Conservation (phyloP, 805 yeast genomes). For the Saccharomyces paradoxus region DNA sequence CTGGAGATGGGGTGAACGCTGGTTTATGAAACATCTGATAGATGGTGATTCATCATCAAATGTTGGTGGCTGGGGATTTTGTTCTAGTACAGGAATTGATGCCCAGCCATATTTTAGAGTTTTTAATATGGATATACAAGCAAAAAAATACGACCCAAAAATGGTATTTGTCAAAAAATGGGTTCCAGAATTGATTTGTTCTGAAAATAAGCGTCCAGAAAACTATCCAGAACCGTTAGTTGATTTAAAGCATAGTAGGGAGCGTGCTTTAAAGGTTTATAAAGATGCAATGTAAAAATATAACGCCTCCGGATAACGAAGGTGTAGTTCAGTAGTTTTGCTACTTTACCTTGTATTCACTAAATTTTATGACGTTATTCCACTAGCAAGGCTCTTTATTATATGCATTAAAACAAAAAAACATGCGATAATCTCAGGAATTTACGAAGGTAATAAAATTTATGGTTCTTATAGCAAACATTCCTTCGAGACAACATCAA, state of each 20-base stretch:
- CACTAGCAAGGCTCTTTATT: too few species aligned
- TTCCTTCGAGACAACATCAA: too few species aligned
- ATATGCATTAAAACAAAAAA: too few species aligned
- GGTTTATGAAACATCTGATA: constrained; percentile 40
- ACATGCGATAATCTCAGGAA: too few species aligned
- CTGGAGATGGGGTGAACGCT: constrained; percentile 48
- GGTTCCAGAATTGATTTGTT: constrained; percentile 40
- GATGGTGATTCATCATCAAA: constrained; percentile 50
- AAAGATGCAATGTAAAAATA: constrained; percentile 17
- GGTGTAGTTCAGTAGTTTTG: too few species aligned
- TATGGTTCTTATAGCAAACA: too few species aligned
- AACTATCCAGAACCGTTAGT: constrained; percentile 40
- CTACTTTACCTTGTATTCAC: too few species aligned
- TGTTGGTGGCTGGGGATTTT: constrained; percentile 53
- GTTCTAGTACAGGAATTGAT: constrained; percentile 45
- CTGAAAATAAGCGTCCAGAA: constrained; percentile 24
- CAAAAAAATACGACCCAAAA: constrained; percentile 40
- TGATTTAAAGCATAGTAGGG: constrained; percentile 35
- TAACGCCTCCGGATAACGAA: not conserved
- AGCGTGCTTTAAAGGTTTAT: constrained; percentile 36
- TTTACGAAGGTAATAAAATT: too few species aligned
- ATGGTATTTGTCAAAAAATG: constrained; percentile 41
- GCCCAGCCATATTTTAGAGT: constrained; percentile 52
- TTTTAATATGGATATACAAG: constrained; percentile 45
- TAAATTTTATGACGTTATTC: too few species aligned